phyloP scores from a whole-genome alignment of 768 basidiomycete genomes.

The Leccinum subtestaceum region DNA sequence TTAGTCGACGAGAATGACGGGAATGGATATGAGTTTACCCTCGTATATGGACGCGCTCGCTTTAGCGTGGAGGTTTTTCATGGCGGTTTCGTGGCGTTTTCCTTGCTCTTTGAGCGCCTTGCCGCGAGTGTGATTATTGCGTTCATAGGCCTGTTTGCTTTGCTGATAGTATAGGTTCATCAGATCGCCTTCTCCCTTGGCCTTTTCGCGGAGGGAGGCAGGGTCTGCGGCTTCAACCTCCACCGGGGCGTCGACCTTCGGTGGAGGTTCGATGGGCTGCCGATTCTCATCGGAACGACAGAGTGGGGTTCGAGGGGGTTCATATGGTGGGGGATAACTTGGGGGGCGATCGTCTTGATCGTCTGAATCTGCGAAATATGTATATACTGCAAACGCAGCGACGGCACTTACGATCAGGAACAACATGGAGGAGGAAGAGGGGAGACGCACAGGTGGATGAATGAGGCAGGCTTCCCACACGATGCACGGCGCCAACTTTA shows the following conservation, averaged over 20 bases:
- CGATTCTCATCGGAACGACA: constrained; percentile 3
- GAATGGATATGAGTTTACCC: constrained; percentile 36
- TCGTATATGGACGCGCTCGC: constrained; percentile 83
- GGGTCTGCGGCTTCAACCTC: constrained; percentile 37
- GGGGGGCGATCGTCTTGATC: constrained; percentile 6
- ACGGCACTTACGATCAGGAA: constrained; percentile 11
- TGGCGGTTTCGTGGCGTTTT: constrained; percentile 69
- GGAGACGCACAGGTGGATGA: neutral
- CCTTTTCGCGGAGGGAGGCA: constrained; percentile 62
- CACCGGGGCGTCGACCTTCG: neutral
- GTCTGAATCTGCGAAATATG: constrained; percentile 1
- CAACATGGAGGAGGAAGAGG: constrained; percentile 7
- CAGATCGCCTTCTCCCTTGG: constrained; percentile 62
- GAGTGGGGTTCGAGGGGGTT: neutral
- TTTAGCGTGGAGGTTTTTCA: constrained; percentile 73
- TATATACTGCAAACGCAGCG: constrained; percentile 9
- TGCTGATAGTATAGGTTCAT: constrained; percentile 66
- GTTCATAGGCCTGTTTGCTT: constrained; percentile 70
- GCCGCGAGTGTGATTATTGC: constrained; percentile 69
- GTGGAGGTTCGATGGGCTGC: neutral
- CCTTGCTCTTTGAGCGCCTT: constrained; percentile 80
- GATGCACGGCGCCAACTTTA: neutral
- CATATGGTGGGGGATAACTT: neutral
- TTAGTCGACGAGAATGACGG: neutral
- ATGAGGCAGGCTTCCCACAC: neutral